Percentiles rank a stretch among this genome's conserved stretches.
phyloP scores from a whole-genome alignment of 306 rosid species.

The Cercis canadensis region DNA sequence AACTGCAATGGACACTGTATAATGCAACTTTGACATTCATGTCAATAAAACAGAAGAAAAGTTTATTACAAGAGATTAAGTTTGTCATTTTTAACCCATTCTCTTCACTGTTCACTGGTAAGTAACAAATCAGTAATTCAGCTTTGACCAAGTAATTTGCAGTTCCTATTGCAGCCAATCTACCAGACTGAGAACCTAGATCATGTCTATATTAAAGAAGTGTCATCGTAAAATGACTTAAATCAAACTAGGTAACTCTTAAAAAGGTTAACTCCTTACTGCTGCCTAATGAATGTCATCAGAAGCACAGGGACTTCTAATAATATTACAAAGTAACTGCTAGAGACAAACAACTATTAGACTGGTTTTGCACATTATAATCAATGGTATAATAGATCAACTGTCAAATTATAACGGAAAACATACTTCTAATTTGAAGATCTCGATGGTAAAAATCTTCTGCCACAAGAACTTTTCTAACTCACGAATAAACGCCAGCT shows the following conservation, averaged over 20 bases:
- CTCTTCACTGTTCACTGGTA: background rate
- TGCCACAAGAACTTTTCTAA: slow-evolving; percentile 15
- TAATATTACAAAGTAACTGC: background rate
- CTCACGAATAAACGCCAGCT: slow-evolving; percentile 23
- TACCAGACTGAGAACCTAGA: slow-evolving; percentile 8
- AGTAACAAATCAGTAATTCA: background rate
- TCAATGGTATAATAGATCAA: slow-evolving; percentile 20
- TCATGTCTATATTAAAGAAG: slow-evolving; percentile 18
- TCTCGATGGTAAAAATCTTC: slow-evolving; percentile 13
- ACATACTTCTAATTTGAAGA: slow-evolving; percentile 15
- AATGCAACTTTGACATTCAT: slow-evolving; percentile 9
- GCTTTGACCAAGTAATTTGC: background rate
- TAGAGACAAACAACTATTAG: background rate
- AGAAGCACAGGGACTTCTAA: too few species aligned
- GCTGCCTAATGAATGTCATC: background rate
- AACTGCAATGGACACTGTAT: background rate
- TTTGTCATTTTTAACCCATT: background rate
- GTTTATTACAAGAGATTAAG: background rate
- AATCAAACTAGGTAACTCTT: background rate
- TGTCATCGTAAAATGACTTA: background rate
- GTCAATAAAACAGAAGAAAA: background rate
- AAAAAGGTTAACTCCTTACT: background rate
- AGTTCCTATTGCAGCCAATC: background rate
- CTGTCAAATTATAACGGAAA: slow-evolving; percentile 16
- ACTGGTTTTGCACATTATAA: slow-evolving; percentile 2